These are phyloP conservation scores for Aegilops sharonensis DNA, from an alignment of 176 grass and related monocot species.

Conservation along the genomic window DNA sequence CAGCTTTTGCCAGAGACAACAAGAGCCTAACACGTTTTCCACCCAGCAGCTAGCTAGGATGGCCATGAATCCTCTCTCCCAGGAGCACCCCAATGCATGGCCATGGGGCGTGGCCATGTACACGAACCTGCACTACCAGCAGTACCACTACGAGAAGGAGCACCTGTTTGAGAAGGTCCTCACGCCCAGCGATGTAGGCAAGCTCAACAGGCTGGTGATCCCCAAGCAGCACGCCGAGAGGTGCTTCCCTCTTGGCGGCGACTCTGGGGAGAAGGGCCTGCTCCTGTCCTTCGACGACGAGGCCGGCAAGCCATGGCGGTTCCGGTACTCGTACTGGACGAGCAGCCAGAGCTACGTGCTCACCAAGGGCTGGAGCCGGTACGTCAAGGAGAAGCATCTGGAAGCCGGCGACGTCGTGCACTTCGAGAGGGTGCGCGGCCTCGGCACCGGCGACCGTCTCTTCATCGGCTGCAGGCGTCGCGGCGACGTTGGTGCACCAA, in stretches of 20 bases:
- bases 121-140: conserved; percentile 60
- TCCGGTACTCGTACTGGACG: conserved; percentile 97
- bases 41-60: conserved; percentile 22
- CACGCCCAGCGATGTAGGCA: conserved; percentile 84
- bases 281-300: conserved; percentile 86
- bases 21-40: conserved; percentile 34
- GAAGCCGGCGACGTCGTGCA: conserved; percentile 75
- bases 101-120: conserved; percentile 69
- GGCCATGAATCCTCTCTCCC: conserved; percentile 57
- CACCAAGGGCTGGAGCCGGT: conserved; percentile 96
- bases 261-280: conserved; percentile 73
- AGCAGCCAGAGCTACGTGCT: conserved; percentile 99
- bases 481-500: neutral
- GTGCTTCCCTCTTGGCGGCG: conserved; percentile 69
- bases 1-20: conserved; percentile 35
- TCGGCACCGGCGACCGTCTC: conserved; percentile 40
- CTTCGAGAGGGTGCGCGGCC: conserved; percentile 54
- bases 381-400: conserved; percentile 91
- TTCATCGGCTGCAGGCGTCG: conserved; percentile 64
- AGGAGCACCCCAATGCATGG: conserved; percentile 59
- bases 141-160: conserved; percentile 66
- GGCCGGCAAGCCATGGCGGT: conserved; percentile 71
- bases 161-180: conserved; percentile 87
- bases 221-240: conserved; percentile 92
- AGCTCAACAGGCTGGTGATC: conserved; percentile 92